Evolutionary conservation across 345 rosid species (phyloP).

Genomic region (Citropsis articulata): DNA sequence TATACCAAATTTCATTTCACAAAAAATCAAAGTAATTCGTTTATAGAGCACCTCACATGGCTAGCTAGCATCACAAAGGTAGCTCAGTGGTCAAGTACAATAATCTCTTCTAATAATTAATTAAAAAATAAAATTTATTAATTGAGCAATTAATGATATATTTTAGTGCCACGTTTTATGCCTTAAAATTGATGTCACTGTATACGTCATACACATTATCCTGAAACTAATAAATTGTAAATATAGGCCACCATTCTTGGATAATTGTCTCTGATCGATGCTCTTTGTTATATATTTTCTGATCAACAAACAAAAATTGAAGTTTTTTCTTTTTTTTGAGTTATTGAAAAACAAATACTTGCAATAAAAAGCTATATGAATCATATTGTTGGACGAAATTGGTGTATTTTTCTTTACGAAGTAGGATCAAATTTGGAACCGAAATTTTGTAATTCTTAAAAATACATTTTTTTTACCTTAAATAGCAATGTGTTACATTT

Average conservation of each 20-base stretch:
- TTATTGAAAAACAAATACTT: too few relatives aligned
- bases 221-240: neutral
- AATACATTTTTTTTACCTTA: too few relatives aligned
- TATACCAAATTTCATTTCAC: neutral
- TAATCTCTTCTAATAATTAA: neutral
- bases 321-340: too few relatives aligned
- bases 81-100: neutral
- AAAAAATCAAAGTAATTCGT: neutral
- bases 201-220: neutral
- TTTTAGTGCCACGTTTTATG: neutral
- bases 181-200: neutral
- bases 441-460: too few relatives aligned
- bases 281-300: too few relatives aligned
- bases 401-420: too few relatives aligned
- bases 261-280: neutral
- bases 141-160: neutral
- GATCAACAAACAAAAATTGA: too few relatives aligned
- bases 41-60: neutral
- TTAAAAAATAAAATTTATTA: neutral
- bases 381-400: too few relatives aligned
- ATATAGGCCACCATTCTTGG: neutral
- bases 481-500: too few relatives aligned
- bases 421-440: too few relatives aligned
- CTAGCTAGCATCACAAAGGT: neutral
- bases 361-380: too few relatives aligned